Percentiles rank a stretch among this genome's conserved stretches.
Evolutionary conservation across 2,329 filamentous ascomycete genomes (phyloP).

Genomic region (Aspergillus tanneri): DNA sequence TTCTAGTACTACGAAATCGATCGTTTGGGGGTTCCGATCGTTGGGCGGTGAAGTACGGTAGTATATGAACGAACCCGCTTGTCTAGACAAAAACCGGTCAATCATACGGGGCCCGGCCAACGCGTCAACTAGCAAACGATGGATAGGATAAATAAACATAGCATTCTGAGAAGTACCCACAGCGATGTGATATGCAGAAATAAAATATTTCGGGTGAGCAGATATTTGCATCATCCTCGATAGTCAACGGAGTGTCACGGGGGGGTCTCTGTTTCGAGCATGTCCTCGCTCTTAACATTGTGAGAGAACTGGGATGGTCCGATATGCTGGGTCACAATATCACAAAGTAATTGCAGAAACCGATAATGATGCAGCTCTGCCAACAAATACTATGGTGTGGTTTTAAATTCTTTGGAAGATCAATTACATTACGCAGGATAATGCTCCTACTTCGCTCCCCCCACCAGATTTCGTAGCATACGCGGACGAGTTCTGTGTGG

Average conservation of each 20-base stretch:
- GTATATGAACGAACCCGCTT: slow-evolving; percentile 42
- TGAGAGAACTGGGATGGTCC: slow-evolving; percentile 57
- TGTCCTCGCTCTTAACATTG: slow-evolving; percentile 51
- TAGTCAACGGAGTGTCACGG: slow-evolving; percentile 33
- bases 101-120: too few species aligned
- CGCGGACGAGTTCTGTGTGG: slow-evolving; percentile 33
- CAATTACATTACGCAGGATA: too few species aligned
- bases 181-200: slow-evolving; percentile 33
- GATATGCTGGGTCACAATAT: slow-evolving; percentile 50
- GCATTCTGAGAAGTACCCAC: slow-evolving; percentile 15
- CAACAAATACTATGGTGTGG: slow-evolving; percentile 34
- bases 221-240: slow-evolving; percentile 34
- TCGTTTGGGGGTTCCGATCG: too few species aligned
- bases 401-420: neutral
- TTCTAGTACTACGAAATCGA: too few species aligned
- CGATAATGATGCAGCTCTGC: slow-evolving; percentile 46
- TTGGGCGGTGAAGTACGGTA: too few species aligned
- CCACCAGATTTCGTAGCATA: slow-evolving; percentile 54
- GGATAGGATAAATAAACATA: slow-evolving; percentile 5
- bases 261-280: slow-evolving; percentile 52
- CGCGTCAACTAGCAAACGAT: neutral
- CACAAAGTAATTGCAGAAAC: slow-evolving; percentile 55
- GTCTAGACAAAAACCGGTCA: slow-evolving; percentile 28
- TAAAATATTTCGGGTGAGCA: slow-evolving; percentile 34
- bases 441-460: slow-evolving; percentile 50